Percentiles rank a stretch among this genome's conserved stretches.
Evolutionary conservation across 1,139 yeast species (phyloP).

Genomic region (Magnusiomyces suaveolens): DNA sequence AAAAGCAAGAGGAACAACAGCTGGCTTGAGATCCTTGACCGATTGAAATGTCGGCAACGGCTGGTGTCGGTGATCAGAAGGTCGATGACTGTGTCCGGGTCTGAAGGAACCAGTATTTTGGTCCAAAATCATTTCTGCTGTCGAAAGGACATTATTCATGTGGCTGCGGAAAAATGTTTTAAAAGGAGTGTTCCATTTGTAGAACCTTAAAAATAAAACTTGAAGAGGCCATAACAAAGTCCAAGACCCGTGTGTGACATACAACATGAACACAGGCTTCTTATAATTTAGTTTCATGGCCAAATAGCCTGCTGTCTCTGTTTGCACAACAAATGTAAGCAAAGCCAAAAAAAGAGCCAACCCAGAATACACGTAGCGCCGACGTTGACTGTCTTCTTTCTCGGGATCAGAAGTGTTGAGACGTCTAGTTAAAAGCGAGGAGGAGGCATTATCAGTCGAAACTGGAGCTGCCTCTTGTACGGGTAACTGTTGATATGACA

Average conservation of each 20-base stretch:
- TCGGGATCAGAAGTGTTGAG: neutral
- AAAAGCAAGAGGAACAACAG: conserved; percentile 39
- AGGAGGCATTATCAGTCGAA: neutral
- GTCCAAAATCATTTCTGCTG: conserved; percentile 39
- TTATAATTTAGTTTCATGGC: conserved; percentile 47
- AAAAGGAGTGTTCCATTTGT: conserved; percentile 30
- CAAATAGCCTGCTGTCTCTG: conserved; percentile 69
- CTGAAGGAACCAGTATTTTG: conserved; percentile 35
- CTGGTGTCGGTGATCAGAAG: neutral
- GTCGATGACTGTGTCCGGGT: conserved; percentile 21
- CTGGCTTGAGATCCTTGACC: conserved; percentile 16
- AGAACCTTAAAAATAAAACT: conserved; percentile 34
- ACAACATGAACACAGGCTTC: conserved; percentile 61
- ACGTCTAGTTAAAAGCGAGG: too few species aligned
- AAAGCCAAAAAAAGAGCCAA: conserved; percentile 52
- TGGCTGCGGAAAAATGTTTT: conserved; percentile 39
- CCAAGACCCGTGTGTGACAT: conserved; percentile 77
- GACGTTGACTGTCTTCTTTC: neutral
- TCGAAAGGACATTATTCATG: conserved; percentile 43
- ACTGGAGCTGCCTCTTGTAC: neutral
- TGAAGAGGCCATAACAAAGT: conserved; percentile 66
- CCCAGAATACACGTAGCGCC: conserved; percentile 34
- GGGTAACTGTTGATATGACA: conserved; percentile 12
- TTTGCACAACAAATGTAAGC: conserved; percentile 61
- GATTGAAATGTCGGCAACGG: conserved; percentile 13